These are phyloP conservation scores for Scedosporium apiospermum DNA, from an alignment of 2,329 filamentous ascomycete species.

Conservation along the genomic window DNA sequence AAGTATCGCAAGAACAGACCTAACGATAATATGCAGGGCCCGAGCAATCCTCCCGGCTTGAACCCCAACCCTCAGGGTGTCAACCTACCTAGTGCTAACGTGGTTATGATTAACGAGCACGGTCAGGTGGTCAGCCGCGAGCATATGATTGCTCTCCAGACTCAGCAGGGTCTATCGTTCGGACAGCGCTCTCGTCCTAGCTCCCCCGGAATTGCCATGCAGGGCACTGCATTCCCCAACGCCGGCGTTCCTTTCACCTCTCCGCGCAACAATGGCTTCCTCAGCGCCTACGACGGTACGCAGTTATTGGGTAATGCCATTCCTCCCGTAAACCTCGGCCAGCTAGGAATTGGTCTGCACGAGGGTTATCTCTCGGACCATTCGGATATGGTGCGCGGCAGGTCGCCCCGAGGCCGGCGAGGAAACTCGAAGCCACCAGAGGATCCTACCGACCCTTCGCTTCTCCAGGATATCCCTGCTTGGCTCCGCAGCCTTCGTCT, in stretches of 20 bases:
- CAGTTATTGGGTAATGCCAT: constrained; percentile 64
- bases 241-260: constrained; percentile 66
- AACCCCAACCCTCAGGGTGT: constrained; percentile 56
- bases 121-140: constrained; percentile 81
- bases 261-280: constrained; percentile 88
- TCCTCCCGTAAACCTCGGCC: constrained; percentile 59
- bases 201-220: constrained; percentile 80
- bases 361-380: constrained; percentile 92
- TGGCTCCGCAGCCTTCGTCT: constrained; percentile 91
- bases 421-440: constrained; percentile 97
- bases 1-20: constrained; percentile 91
- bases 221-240: constrained; percentile 43
- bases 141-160: constrained; percentile 73
- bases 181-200: constrained; percentile 75
- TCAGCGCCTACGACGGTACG: constrained; percentile 78
- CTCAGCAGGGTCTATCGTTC: constrained; percentile 50
- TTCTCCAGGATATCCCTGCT: constrained; percentile 89
- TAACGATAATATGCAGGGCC: constrained; percentile 60
- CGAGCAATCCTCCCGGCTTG: constrained; percentile 39
- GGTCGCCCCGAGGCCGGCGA: constrained; percentile 82
- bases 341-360: constrained; percentile 59
- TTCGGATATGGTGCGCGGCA: constrained; percentile 80
- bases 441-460: constrained; percentile 82
- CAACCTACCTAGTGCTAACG: constrained; percentile 61
- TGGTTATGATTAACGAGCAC: constrained; percentile 91